Percentiles rank a stretch among this genome's conserved stretches.
Conservation (phyloP, 208 protist genomes). For the Trypanosoma platydactyli region DNA sequence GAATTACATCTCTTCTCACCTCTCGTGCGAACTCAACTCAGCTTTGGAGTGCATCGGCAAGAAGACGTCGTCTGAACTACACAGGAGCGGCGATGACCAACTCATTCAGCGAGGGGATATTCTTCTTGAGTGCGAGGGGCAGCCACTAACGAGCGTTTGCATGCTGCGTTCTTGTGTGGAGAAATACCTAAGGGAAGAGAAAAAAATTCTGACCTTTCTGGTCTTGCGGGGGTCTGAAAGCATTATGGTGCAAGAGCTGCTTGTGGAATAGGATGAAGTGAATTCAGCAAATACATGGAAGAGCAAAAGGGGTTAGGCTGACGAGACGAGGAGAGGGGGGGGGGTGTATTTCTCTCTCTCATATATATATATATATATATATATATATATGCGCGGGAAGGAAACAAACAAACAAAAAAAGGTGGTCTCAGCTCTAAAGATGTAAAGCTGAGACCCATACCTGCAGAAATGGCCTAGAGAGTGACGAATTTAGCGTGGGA, state of each 20-base stretch:
- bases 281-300: no score
- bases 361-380: no score
- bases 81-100: no score
- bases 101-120: constrained; percentile 9
- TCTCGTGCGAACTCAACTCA: constrained; percentile 17
- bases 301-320: no score
- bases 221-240: constrained; percentile 11
- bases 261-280: not conserved
- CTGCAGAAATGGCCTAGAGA: no score
- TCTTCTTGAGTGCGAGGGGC: constrained; percentile 12
- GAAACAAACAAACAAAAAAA: no score
- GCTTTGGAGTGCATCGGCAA: constrained; percentile 6
- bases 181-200: not conserved
- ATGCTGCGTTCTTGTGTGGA: not conserved
- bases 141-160: not conserved
- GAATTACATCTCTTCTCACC: constrained; percentile 7
- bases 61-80: not conserved
- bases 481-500: no score
- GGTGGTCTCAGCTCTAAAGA: no score
- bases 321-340: no score
- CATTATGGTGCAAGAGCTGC: not conserved
- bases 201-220: constrained; percentile 1
- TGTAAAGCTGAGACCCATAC: no score
- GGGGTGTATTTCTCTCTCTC: no score
- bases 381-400: no score